These are phyloP conservation scores for Solanum ossicruentum DNA, from an alignment of 257 asterid genomes.

Conservation along the genomic window DNA sequence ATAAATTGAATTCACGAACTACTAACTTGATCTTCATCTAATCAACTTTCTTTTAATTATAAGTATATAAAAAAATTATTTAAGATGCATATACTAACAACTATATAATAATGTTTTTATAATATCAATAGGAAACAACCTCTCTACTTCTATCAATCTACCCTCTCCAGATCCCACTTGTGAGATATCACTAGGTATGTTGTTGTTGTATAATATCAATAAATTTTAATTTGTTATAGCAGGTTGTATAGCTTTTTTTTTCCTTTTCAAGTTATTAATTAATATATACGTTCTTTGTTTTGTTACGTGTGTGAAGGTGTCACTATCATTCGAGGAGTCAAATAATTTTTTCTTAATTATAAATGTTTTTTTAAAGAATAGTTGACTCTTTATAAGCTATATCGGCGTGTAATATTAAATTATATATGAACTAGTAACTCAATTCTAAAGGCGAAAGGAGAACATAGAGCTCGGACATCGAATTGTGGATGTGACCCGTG, in stretches of 20 bases:
- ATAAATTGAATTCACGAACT: constrained; percentile 16
- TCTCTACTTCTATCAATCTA: too few relatives aligned
- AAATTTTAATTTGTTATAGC: not conserved
- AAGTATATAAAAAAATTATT: not conserved
- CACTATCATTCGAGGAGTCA: not conserved
- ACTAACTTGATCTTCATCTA: constrained; percentile 19
- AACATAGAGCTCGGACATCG: too few relatives aligned
- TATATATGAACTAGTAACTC: too few relatives aligned
- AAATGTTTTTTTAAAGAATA: not conserved
- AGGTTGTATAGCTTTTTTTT: not conserved
- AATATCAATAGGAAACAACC: not conserved
- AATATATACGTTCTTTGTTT: not conserved
- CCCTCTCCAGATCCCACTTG: too few relatives aligned
- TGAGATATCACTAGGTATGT: too few relatives aligned
- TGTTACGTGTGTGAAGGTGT: not conserved
- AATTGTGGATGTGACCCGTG: too few relatives aligned
- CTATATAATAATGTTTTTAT: not conserved
- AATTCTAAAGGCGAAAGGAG: too few relatives aligned
- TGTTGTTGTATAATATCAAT: not conserved
- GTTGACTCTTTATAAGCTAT: not conserved
- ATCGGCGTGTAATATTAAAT: not conserved
- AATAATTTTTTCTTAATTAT: not conserved
- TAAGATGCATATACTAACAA: not conserved
- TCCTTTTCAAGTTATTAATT: not conserved
- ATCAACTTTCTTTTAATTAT: not conserved